Evolutionary conservation across 1,284 basidiomycete species (phyloP), one percentile per base, ranked within the genome.

Genomic region (Sporisorium graminicola): DNA sequence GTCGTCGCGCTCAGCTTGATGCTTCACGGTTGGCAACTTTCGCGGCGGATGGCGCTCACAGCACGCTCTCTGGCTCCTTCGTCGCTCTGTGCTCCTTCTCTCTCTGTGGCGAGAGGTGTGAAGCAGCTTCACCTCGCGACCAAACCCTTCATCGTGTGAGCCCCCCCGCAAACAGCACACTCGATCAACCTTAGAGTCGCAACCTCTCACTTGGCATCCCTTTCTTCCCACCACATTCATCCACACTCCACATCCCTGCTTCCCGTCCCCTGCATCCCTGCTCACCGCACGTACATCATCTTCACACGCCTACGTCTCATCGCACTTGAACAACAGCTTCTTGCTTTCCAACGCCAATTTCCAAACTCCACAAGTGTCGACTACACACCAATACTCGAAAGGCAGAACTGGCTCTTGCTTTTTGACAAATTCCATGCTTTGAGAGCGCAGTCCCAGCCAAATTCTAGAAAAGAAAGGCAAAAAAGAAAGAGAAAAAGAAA

Each of bases 1-100:
- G 56, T 58, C 63, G 56, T 58, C 63, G 63, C 63, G 57, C 57
- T 59, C 18, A 6, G 14, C 5, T 31, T 31, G 5, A 10, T 10
- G 14, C 5, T 31, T 31, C 29, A 10, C 29, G 29, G 10, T 31
- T 31, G 5, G 29, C 4, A 18, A 8, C 16, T 40, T n/a, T 40
- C 37, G 37, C 37, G 37, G 37, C 26, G 26, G 50, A 26, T 57
- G 53, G 58, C 64, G 64, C 53, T 35, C 24, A 20, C 47, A 52
- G 54, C n/a, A 18, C 52, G 18, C 22, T n/a, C n/a, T n/a, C 40
- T 35, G 16, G 55, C 65, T 60, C 53, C 58, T 46, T 54, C 46
- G 42, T 14, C n/a, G 20, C 44, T 22, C 7, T 46, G 44, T 18
- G 37, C 37, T 40, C 37, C 27, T 42, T 29, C 37, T 40, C 37